Evolutionary conservation across 2,329 filamentous ascomycete species (phyloP), one percentile per base, ranked within the genome.

Genomic region (Capronia americana): DNA sequence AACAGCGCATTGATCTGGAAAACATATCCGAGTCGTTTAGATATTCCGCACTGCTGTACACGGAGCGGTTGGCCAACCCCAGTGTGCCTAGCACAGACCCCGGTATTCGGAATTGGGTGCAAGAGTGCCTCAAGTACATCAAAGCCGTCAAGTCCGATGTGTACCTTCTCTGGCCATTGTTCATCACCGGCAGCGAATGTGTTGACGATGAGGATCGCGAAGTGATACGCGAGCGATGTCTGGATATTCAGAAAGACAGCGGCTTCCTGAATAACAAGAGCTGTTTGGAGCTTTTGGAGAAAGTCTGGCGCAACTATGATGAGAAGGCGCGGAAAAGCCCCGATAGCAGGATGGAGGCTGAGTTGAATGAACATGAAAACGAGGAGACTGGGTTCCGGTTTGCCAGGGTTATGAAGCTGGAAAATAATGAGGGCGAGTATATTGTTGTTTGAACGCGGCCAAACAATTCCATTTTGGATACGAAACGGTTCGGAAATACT

Each of bases 211-310:
- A 88, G 58, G 91, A 97, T 74, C 90, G 93, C 69, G 86, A 87
- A 64, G 87, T 93, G 65, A 90, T 97, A 60, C 88, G 93, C 61
- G 85, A 87, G 71, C 90, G 93, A 72, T 96, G 92, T 79, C 85
- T 89, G 53, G 92, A 94, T 75, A 94, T 97, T 71, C 93, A 94
- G 83, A 87, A 88, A 32, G 90, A 94, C 71, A 94, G 91, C 61
- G 93, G 93, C 0, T 97, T 97, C 79, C 92, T 93, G 83, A 97
- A 97, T 79, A 97, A 97, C 76, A 85, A 96, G 48, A 90, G 91
- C 6, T 92, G 91, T 7, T 84, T 97, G 28, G 91, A 95, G 73
- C 88, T 97, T 3, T 80, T 97, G 50, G 93, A 97, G 81, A 88
- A 89, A 73, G 85, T 96, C 17, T 97, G 94, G 93, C 83, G 41